Conservation (phyloP, 768 basidiomycete species). For the Mrakia gelida region DNA sequence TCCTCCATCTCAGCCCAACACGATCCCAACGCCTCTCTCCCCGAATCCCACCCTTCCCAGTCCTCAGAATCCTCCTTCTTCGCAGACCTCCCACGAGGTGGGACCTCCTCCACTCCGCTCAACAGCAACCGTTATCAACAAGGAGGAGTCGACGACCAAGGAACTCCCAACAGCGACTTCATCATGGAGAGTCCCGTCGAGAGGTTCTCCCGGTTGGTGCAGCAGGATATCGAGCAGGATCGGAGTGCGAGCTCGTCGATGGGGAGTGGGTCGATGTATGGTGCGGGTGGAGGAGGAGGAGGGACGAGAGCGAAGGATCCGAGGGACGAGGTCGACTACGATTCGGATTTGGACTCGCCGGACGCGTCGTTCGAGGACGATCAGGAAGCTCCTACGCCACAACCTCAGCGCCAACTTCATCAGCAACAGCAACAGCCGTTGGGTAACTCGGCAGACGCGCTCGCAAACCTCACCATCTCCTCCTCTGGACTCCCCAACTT, state of each 20-base stretch:
- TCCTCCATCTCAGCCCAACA: neutral
- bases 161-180: constrained; percentile 11
- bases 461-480: constrained; percentile 16
- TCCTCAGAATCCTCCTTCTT: constrained; percentile 23
- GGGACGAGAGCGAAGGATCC: constrained; percentile 2
- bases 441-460: neutral
- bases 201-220: constrained; percentile 15
- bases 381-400: neutral
- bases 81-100: constrained; percentile 11
- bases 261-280: neutral
- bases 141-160: constrained; percentile 15
- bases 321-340: constrained; percentile 26
- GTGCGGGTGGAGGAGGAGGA: neutral
- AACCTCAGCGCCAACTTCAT: neutral
- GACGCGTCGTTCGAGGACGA: constrained; percentile 28
- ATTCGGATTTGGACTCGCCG: constrained; percentile 30
- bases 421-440: neutral
- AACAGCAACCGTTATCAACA: neutral
- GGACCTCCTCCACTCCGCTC: neutral
- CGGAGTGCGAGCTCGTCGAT: neutral
- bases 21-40: constrained; percentile 3
- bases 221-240: constrained; percentile 18
- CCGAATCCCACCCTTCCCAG: neutral
- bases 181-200: constrained; percentile 22
- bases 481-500: constrained; percentile 20